Percentiles rank a stretch among this genome's conserved stretches.
phyloP scores from a whole-genome alignment of 805 yeast species.

The Cyberlindnera maclurae region DNA sequence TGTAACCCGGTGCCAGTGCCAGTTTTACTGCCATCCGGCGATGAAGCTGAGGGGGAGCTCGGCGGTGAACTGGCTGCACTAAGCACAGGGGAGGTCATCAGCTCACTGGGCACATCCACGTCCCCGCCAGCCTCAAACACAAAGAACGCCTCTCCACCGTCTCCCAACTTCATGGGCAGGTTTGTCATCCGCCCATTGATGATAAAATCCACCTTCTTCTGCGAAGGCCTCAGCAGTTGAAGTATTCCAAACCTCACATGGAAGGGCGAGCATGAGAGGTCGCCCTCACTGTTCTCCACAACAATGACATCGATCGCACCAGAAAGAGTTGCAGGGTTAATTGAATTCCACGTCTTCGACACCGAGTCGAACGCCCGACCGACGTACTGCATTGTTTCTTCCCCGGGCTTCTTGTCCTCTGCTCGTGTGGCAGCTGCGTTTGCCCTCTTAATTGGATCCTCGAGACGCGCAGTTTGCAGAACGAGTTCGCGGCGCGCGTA shows the following conservation, averaged over 20 bases:
- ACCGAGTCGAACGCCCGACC: conserved; percentile 94
- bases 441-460: too few species aligned
- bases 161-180: conserved; percentile 93
- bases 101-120: conserved; percentile 57
- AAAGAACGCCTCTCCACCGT: conserved; percentile 96
- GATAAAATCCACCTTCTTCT: conserved; percentile 83
- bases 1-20: too few species aligned
- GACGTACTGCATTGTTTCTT: conserved; percentile 75
- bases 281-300: conserved; percentile 76
- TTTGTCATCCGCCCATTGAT: conserved; percentile 79
- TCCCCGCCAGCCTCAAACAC: conserved; percentile 79
- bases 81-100: conserved; percentile 36
- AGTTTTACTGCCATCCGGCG: conserved; percentile 6
- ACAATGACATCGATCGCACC: conserved; percentile 98
- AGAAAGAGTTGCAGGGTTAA: conserved; percentile 91
- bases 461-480: neutral
- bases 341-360: conserved; percentile 93
- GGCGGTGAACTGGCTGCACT: conserved; percentile 17
- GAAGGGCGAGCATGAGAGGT: conserved; percentile 87
- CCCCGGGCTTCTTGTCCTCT: neutral
- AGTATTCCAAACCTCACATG: conserved; percentile 95
- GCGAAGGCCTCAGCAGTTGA: conserved; percentile 87
- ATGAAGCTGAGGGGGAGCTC: conserved; percentile 21
- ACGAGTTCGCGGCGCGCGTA: neutral
- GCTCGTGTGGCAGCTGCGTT: neutral